These are phyloP conservation scores for Talaromyces sp. DNA, from an alignment of 2,329 filamentous ascomycete genomes.

Conservation along the genomic window DNA sequence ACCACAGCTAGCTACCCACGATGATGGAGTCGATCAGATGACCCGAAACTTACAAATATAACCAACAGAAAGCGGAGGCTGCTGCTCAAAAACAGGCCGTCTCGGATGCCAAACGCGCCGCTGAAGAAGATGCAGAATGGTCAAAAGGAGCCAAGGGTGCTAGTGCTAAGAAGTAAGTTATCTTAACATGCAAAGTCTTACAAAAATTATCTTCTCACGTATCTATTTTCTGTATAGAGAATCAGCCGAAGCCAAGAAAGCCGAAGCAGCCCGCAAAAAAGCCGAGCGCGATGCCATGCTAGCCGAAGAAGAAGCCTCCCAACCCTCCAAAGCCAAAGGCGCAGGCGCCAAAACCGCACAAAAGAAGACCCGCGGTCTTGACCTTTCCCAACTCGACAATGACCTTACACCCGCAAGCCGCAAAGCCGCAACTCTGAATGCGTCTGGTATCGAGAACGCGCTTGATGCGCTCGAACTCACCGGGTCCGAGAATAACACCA, in stretches of 20 bases:
- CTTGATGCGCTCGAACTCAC: conserved; percentile 78
- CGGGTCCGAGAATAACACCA: conserved; percentile 53
- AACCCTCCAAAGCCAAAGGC: conserved; percentile 58
- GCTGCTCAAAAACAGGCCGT: conserved; percentile 74
- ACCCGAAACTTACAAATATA: background rate
- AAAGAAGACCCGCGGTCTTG: conserved; percentile 64
- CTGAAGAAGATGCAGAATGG: conserved; percentile 74
- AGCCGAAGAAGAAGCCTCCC: conserved; percentile 73
- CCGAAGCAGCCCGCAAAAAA: conserved; percentile 80
- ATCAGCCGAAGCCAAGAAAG: conserved; percentile 76
- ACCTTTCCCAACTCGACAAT: conserved; percentile 68
- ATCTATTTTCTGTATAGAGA: conserved; percentile 56
- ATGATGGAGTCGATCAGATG: too few species aligned
- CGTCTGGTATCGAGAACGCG: conserved; percentile 87
- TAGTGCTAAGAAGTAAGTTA: conserved; percentile 72
- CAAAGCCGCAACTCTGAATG: conserved; percentile 64
- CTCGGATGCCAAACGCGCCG: conserved; percentile 62
- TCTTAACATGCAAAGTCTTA: background rate
- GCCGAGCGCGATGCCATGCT: conserved; percentile 82
- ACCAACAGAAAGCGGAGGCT: conserved; percentile 75
- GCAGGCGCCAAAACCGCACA: conserved; percentile 49
- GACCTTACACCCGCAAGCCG: conserved; percentile 38
- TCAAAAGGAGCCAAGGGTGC: conserved; percentile 76
- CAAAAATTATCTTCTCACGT: background rate
- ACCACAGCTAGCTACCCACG: background rate